These are phyloP conservation scores for Bolboschoenoplectus hybrid DNA, from an alignment of 202 grass and related monocot genomes.

Conservation along the genomic window DNA sequence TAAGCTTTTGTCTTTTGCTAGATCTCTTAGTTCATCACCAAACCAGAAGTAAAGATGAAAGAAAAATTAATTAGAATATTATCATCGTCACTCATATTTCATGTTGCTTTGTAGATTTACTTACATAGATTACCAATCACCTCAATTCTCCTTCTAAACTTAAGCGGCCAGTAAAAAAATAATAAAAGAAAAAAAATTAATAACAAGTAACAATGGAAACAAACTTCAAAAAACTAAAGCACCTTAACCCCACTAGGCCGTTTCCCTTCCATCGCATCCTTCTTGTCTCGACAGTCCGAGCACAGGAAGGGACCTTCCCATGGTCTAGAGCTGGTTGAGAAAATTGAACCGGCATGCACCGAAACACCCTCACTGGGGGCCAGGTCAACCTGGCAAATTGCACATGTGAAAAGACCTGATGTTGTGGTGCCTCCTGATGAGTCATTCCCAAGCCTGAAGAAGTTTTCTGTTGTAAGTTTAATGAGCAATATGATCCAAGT, in stretches of 20 bases:
- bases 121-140: constrained; percentile 36
- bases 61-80: constrained; percentile 32
- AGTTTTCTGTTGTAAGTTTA: neutral
- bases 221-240: constrained; percentile 48
- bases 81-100: constrained; percentile 26
- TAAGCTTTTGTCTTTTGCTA: neutral
- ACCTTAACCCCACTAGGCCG: constrained; percentile 81
- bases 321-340: constrained; percentile 78
- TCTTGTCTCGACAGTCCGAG: constrained; percentile 79
- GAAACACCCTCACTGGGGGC: constrained; percentile 84
- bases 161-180: constrained; percentile 21
- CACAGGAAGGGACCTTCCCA: constrained; percentile 95
- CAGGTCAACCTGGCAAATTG: constrained; percentile 87
- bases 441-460: constrained; percentile 64
- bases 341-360: constrained; percentile 75
- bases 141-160: constrained; percentile 12
- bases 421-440: constrained; percentile 48
- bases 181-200: constrained; percentile 40
- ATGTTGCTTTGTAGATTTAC: constrained; percentile 36
- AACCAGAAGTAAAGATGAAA: neutral
- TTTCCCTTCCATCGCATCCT: constrained; percentile 98
- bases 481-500: neutral
- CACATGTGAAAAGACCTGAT: constrained; percentile 71
- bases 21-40: neutral
- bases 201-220: constrained; percentile 31